Conservation (phyloP, 2,329 filamentous ascomycete genomes). For the Rutstroemia sp. region DNA sequence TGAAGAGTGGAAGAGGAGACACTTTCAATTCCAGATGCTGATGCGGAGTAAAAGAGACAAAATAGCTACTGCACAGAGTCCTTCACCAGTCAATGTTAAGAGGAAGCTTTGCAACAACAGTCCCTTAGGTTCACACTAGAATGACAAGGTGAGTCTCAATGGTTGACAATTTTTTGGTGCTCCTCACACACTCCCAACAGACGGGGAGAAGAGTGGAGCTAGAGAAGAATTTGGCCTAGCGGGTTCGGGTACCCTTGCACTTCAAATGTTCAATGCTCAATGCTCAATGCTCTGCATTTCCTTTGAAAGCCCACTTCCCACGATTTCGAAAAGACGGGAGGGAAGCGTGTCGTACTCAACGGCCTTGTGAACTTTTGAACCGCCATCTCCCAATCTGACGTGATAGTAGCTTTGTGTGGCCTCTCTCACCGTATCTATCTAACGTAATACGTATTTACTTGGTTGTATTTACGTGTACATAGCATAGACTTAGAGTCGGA, state of each 20-base stretch:
- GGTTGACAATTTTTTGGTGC: conserved; percentile 6
- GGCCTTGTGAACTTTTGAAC: not conserved
- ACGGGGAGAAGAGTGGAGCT: conserved; percentile 1
- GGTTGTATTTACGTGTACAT: no score
- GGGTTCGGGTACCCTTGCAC: not conserved
- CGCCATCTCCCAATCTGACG: not conserved
- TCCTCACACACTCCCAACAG: conserved; percentile 6
- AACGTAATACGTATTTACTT: no score
- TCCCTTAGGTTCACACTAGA: not conserved
- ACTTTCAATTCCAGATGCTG: not conserved
- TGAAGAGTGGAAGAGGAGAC: not conserved
- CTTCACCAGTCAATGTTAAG: no score
- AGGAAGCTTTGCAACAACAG: not conserved
- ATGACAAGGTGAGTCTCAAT: conserved; percentile 6
- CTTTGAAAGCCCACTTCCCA: not conserved
- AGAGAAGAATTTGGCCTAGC: conserved; percentile 1
- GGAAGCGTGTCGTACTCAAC: not conserved
- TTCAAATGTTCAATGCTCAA: not conserved
- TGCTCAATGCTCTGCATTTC: not conserved
- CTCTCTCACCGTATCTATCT: not conserved
- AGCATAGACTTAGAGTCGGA: not conserved
- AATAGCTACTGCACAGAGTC: not conserved
- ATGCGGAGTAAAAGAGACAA: not conserved
- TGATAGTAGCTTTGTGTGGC: not conserved
- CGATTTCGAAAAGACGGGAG: no score